Conservation (phyloP, 768 basidiomycete genomes). For the Crucibulum laeve region DNA sequence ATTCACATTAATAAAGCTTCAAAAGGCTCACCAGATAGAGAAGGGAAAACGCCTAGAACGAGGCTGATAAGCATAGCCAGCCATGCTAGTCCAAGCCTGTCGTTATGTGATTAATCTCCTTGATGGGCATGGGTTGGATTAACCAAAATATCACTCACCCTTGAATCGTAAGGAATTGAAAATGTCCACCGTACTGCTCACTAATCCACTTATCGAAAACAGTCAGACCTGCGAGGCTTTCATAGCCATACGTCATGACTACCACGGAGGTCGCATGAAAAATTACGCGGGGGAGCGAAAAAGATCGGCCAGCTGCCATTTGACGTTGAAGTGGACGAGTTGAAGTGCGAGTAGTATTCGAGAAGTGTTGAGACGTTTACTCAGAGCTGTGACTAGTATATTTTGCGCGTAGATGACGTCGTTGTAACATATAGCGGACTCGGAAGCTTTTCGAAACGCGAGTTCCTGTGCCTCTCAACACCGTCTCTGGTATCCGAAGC, state of each 20-base stretch:
- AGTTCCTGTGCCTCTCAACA: too few relatives aligned
- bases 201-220: constrained; percentile 26
- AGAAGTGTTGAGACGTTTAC: too few relatives aligned
- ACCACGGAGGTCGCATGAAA: constrained; percentile 26
- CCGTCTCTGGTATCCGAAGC: too few relatives aligned
- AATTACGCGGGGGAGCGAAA: constrained; percentile 6
- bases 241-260: constrained; percentile 33
- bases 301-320: too few relatives aligned
- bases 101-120: not conserved
- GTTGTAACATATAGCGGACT: too few relatives aligned
- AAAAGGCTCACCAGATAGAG: constrained; percentile 22
- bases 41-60: constrained; percentile 26
- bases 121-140: not conserved
- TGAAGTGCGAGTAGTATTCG: too few relatives aligned
- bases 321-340: too few relatives aligned
- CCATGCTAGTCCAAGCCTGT: constrained; percentile 30
- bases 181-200: constrained; percentile 57
- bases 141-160: constrained; percentile 38
- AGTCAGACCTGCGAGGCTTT: constrained; percentile 18
- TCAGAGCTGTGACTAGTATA: too few relatives aligned
- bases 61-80: constrained; percentile 31
- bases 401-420: too few relatives aligned
- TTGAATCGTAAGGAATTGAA: constrained; percentile 75
- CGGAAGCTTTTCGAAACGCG: too few relatives aligned
- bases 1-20: not conserved